phyloP scores from a whole-genome alignment of 1,139 yeast genomes.

The Lodderomyces parapsilosis region DNA sequence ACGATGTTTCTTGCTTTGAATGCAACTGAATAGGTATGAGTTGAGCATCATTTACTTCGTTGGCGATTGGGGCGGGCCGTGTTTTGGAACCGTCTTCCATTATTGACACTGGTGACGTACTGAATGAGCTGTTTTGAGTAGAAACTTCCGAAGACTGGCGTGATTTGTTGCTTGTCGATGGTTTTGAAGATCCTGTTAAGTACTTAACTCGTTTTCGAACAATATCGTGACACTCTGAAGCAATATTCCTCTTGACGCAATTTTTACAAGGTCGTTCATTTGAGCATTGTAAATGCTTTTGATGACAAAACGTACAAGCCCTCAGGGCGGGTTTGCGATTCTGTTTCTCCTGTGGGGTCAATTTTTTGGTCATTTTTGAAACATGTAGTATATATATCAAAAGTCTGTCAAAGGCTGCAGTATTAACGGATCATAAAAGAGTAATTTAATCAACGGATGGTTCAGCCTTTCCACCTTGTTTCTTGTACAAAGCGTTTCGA shows the following conservation, averaged over 20 bases:
- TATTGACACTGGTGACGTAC: not conserved
- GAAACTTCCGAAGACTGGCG: not conserved
- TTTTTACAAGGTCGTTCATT: slow-evolving; percentile 66
- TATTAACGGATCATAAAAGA: too few species aligned
- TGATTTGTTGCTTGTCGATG: slow-evolving; percentile 10
- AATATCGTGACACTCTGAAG: slow-evolving; percentile 56
- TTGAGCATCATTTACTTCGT: not conserved
- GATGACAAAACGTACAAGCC: slow-evolving; percentile 72
- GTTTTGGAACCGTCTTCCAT: not conserved
- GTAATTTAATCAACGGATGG: too few species aligned
- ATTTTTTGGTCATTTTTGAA: slow-evolving; percentile 55
- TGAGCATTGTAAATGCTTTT: slow-evolving; percentile 67
- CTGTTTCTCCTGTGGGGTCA: slow-evolving; percentile 52
- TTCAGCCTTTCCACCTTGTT: not conserved
- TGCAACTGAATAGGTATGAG: not conserved
- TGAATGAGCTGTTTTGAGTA: not conserved
- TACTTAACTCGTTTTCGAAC: slow-evolving; percentile 55
- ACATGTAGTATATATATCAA: too few species aligned
- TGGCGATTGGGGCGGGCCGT: not conserved
- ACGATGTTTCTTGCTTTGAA: not conserved
- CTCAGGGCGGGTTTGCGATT: slow-evolving; percentile 60
- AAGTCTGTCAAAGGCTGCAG: too few species aligned
- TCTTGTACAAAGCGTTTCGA: not conserved
- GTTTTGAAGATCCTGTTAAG: slow-evolving; percentile 17
- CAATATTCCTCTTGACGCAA: slow-evolving; percentile 61